Percentiles rank a stretch among this genome's conserved stretches.
Evolutionary conservation across 805 yeast genomes (phyloP).

Genomic region (Blastobotrys muscicola): DNA sequence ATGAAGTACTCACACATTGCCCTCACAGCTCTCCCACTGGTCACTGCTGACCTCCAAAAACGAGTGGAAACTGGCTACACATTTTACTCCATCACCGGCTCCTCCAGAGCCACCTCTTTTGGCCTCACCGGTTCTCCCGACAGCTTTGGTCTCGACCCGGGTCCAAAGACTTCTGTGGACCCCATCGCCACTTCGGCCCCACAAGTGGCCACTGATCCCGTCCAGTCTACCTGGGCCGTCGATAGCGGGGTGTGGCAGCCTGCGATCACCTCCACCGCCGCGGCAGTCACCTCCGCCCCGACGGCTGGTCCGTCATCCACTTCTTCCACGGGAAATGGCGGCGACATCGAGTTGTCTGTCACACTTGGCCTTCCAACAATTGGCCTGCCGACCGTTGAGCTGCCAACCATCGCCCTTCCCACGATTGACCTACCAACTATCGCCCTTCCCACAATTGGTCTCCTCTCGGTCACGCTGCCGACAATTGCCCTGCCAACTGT

Average conservation of each 20-base stretch:
- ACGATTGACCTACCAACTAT: too few species aligned
- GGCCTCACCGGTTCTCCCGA: background rate
- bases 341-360: too few species aligned
- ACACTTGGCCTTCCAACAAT: too few species aligned
- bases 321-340: background rate
- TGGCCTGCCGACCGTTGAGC: too few species aligned
- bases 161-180: conserved; percentile 1
- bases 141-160: conserved; percentile 1
- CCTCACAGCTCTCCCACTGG: too few species aligned
- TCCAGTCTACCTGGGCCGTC: background rate
- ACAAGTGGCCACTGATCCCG: background rate
- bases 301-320: background rate
- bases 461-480: too few species aligned
- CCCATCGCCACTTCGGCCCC: background rate
- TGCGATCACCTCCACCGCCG: background rate
- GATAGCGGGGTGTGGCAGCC: background rate
- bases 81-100: background rate
- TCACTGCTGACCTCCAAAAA: too few species aligned
- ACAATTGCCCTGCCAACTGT: too few species aligned
- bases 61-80: background rate
- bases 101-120: conserved; percentile 2
- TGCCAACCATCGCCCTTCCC: too few species aligned
- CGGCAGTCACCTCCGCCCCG: background rate
- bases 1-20: too few species aligned
- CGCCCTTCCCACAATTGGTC: too few species aligned